A percentile compares a stretch with the other conserved stretches of the same genome.
These are phyloP conservation scores for Picea abies DNA, from an alignment of 83 land plant genomes.

Conservation along the genomic window DNA sequence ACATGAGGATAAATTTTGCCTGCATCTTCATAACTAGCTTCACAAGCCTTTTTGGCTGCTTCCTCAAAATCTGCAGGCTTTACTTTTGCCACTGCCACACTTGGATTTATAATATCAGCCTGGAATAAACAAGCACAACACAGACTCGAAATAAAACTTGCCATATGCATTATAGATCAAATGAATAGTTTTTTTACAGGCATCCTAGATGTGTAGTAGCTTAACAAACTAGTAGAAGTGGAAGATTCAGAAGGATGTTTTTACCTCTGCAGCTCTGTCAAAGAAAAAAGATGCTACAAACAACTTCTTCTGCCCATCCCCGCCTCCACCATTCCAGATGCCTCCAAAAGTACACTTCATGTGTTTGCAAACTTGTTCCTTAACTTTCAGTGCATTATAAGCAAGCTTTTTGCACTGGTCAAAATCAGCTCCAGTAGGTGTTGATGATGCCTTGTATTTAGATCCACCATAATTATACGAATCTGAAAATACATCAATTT, in stretches of 20 bases:
- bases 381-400: slow-evolving; percentile 60
- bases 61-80: slow-evolving; percentile 67
- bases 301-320: slow-evolving; percentile 82
- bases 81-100: slow-evolving; percentile 62
- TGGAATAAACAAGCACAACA: slow-evolving; percentile 23
- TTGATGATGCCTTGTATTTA: slow-evolving; percentile 52
- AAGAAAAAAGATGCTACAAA: slow-evolving; percentile 97
- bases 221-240: neutral
- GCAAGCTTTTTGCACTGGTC: slow-evolving; percentile 52
- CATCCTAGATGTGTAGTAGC: neutral
- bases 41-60: slow-evolving; percentile 75
- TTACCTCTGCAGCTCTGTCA: slow-evolving; percentile 90
- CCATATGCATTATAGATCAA: neutral
- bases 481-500: slow-evolving; percentile 44
- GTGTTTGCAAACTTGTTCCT: slow-evolving; percentile 72
- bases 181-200: neutral
- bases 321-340: slow-evolving; percentile 97
- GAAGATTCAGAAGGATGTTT: neutral
- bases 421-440: slow-evolving; percentile 64
- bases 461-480: slow-evolving; percentile 70
- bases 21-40: slow-evolving; percentile 48
- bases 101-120: slow-evolving; percentile 86
- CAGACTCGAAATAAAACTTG: neutral
- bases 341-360: slow-evolving; percentile 98
- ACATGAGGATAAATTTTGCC: slow-evolving; percentile 52